Base-by-base conservation (phyloP, 225 moss, liverwort and hornwort genomes). In the Polytrichum commune region DNA sequence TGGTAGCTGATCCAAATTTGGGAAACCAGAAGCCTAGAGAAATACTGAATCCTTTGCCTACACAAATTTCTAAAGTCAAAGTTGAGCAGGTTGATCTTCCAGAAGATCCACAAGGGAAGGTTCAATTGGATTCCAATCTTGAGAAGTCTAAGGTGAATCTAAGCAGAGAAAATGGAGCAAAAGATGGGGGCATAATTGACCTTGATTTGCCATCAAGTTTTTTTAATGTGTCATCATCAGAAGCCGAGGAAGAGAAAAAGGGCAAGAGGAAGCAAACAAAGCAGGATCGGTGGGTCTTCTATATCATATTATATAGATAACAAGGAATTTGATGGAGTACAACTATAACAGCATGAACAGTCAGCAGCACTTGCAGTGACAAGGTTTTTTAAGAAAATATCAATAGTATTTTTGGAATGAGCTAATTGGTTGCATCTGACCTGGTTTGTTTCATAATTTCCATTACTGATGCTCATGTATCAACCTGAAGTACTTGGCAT, bases 241-340 rank as follows among this genome's bases (percentile, higher is more conserved):
- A 78, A 70, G 54, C 68, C 10, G 76, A 83, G 72, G 77, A 82
- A 69, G 73, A 80, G 66, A 75, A 69, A 58, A 88, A 79, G 65
- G 84, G 80, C 63, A 88, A 88, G 80, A 73, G 68, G 73, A 85
- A 85, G 68, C 84, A 79, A 73, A 69, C 76, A 30, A 82, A 64
- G 81, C 88, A 88, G 77, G 88, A 88, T 80, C 82, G 88, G 88
- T 88, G 73, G 46, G 73, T 54, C 53, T 63, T 71, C 58, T 23
- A 24, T 58, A 20, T 20, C 58, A 58, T 22, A 22, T 22, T 20
- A 20, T 3, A 58, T 20, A 24, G 8, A 58, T 58, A 58, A 9
- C 9, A 58, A 6, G 19, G 20, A 58, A 20, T 20, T 23, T 24
- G 20, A 24, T 20, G 20, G 58, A 58, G 58, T 58, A 58, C 58